Conservation (phyloP, 306 rosid species). For the Benincasa hispida region DNA sequence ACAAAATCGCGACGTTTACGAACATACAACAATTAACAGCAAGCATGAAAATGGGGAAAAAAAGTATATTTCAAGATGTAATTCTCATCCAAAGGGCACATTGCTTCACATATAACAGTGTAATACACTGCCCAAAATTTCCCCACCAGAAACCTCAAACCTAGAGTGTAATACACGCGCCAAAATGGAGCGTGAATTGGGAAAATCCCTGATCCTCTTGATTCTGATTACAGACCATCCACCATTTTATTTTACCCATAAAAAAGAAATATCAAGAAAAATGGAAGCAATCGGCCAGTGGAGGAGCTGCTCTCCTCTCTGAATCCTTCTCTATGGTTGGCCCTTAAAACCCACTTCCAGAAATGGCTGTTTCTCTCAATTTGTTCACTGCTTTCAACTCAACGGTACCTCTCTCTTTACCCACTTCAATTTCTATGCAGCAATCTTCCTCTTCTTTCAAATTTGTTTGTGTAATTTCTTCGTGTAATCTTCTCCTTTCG, state of each 20-base stretch:
- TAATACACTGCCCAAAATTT: not conserved
- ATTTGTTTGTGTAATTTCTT: not conserved
- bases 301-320: constrained; percentile 2
- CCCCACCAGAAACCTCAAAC: too few relatives aligned
- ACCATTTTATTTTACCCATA: not conserved
- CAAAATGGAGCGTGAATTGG: not conserved
- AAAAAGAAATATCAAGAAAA: not conserved
- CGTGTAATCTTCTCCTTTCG: not conserved
- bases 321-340: constrained; percentile 33
- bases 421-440: not conserved
- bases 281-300: not conserved
- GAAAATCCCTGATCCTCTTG: not conserved
- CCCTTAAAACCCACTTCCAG: constrained; percentile 12
- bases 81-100: not conserved
- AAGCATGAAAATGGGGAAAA: too few relatives aligned
- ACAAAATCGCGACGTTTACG: not conserved
- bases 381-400: constrained; percentile 40
- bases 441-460: not conserved
- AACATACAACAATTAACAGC: not conserved
- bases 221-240: constrained; percentile 1
- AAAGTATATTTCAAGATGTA: not conserved
- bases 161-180: not conserved
- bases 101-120: not conserved
- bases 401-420: constrained; percentile 23
- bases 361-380: constrained; percentile 58